Conservation (phyloP, 805 yeast genomes). For the Suhomyces emberorum region DNA sequence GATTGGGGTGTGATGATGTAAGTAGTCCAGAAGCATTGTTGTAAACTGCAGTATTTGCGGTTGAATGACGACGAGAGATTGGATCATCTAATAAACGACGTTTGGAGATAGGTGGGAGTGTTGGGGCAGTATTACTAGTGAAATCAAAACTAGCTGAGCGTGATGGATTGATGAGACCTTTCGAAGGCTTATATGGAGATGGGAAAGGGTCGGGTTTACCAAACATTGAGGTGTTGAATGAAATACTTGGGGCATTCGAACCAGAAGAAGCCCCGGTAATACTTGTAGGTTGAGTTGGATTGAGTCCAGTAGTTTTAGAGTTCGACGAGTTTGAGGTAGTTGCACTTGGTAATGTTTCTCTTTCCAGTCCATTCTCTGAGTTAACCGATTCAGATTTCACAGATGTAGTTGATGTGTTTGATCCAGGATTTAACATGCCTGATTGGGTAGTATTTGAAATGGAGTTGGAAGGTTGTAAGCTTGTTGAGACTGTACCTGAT, state of each 20-base stretch:
- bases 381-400: background rate
- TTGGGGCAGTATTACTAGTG: constrained; percentile 3
- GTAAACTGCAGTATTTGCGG: constrained; percentile 8
- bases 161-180: constrained; percentile 5
- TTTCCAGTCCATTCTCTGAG: background rate
- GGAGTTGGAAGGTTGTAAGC: background rate
- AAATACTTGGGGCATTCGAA: constrained; percentile 13
- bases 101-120: constrained; percentile 10
- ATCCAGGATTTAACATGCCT: background rate
- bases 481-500: background rate
- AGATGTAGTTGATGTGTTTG: background rate
- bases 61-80: constrained; percentile 13
- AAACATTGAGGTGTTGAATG: constrained; percentile 44
- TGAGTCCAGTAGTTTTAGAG: background rate
- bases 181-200: constrained; percentile 3
- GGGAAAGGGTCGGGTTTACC: constrained; percentile 11
- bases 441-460: background rate
- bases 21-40: constrained; percentile 4
- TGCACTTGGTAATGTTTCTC: background rate
- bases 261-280: background rate
- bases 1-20: constrained; percentile 12
- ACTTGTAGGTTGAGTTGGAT: constrained; percentile 2
- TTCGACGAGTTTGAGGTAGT: background rate
- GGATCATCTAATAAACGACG: constrained; percentile 15
- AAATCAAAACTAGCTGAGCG: constrained; percentile 6